Percentiles rank a stretch among this genome's conserved stretches.
These are phyloP conservation scores for Fraxinus albicans DNA, from an alignment of 305 asterid species.

Conservation along the genomic window DNA sequence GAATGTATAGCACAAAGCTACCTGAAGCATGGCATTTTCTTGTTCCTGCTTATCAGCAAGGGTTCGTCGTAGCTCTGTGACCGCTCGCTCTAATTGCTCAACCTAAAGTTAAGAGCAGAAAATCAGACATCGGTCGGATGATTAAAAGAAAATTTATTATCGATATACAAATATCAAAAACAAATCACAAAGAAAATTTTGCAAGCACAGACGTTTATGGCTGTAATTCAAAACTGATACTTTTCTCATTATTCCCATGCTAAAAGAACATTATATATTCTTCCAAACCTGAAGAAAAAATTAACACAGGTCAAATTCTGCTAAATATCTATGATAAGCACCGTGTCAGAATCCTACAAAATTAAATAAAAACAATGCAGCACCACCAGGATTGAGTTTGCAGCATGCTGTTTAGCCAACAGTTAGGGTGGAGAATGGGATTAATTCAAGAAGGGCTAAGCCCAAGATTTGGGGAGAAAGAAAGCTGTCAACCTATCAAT, in stretches of 20 bases:
- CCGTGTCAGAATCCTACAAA: background rate
- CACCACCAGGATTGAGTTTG: background rate
- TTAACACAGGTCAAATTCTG: background rate
- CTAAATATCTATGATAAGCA: background rate
- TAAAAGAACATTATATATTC: background rate
- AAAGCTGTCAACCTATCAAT: background rate
- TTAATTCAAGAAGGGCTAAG: background rate
- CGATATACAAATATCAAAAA: background rate
- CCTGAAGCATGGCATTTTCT: constrained; percentile 98
- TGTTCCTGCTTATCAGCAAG: constrained; percentile 91
- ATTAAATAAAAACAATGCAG: background rate
- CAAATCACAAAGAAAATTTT: background rate
- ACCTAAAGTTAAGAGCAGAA: constrained; percentile 45
- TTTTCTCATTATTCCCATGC: background rate
- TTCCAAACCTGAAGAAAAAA: background rate
- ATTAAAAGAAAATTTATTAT: background rate
- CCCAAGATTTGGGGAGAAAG: background rate
- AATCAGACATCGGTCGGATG: constrained; percentile 20
- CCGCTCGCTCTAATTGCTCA: constrained; percentile 79
- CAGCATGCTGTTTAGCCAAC: background rate
- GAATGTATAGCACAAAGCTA: constrained; percentile 21
- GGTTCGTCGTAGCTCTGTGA: constrained; percentile 62
- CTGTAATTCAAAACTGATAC: background rate
- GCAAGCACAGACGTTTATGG: background rate
- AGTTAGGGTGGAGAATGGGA: background rate